A percentile compares a stretch with the other conserved stretches of the same genome.
phyloP scores from a whole-genome alignment of 139 green algal species.

The Zygnema circumcarinatum region DNA sequence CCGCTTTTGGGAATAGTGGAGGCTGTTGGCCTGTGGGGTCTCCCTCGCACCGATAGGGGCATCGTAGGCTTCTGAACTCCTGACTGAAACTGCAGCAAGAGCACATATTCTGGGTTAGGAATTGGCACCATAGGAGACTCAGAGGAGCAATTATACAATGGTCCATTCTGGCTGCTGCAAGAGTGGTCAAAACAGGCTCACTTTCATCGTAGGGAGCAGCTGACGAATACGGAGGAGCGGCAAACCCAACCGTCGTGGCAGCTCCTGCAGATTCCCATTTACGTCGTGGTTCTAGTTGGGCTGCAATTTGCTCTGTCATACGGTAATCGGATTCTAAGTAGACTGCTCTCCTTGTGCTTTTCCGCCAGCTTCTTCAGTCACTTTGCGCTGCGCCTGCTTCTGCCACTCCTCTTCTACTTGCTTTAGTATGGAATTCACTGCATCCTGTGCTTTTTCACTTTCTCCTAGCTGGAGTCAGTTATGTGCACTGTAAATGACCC shows the following conservation, averaged over 20 bases:
- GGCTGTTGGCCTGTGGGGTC: background rate
- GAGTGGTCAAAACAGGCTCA: no score
- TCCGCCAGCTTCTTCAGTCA: no score
- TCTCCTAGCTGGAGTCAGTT: conserved; percentile 1
- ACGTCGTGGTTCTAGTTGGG: background rate
- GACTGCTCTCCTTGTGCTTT: background rate
- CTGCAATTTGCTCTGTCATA: background rate
- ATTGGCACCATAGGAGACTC: no score
- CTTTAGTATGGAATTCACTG: background rate
- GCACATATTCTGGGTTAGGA: no score
- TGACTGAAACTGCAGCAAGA: background rate
- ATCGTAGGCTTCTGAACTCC: background rate
- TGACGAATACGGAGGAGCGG: no score
- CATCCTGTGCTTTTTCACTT: conserved; percentile 20
- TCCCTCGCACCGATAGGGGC: background rate
- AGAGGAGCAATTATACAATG: no score
- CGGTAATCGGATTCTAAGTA: background rate
- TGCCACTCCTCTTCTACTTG: background rate
- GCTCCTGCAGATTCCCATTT: background rate
- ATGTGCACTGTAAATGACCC: conserved; percentile 42
- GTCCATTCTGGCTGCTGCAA: no score
- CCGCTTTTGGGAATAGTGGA: background rate
- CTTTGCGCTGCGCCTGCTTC: no score
- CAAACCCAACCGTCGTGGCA: no score
- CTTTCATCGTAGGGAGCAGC: no score